These are phyloP conservation scores for Symbiodinium natans DNA, from an alignment of 73 alveolate genomes.

Conservation along the genomic window DNA sequence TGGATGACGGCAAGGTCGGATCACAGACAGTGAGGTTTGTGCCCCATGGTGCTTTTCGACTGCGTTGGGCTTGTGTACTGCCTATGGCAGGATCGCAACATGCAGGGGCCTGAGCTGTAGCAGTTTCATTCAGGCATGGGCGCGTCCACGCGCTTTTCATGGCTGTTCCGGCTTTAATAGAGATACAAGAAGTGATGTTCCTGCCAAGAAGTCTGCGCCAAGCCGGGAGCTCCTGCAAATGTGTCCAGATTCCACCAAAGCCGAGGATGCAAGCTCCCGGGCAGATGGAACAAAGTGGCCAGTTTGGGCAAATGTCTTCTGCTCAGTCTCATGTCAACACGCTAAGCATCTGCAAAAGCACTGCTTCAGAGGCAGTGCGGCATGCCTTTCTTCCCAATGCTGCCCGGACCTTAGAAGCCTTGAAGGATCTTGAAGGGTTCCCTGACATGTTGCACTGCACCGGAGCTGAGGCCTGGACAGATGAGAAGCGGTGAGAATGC, in stretches of 20 bases:
- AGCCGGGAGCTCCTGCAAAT: too few species aligned
- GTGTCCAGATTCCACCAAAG: too few species aligned
- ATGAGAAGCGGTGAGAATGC: not conserved
- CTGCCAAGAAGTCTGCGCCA: too few species aligned
- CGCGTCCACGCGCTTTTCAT: too few species aligned
- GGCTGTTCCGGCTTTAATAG: too few species aligned
- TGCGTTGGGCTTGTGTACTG: not conserved
- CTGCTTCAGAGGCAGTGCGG: not conserved
- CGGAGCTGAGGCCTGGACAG: not conserved
- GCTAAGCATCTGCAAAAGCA: not conserved
- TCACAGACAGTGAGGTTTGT: not conserved
- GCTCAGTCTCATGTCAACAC: not conserved
- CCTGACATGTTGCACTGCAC: too few species aligned
- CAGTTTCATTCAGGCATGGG: too few species aligned
- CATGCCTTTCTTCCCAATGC: not conserved
- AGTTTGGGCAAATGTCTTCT: not conserved
- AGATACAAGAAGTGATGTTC: too few species aligned
- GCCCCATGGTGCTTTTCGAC: not conserved
- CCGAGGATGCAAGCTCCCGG: not conserved
- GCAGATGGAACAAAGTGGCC: conserved; percentile 4
- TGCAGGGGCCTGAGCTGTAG: not conserved
- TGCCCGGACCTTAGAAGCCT: not conserved
- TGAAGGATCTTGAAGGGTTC: not conserved
- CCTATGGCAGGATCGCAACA: not conserved
- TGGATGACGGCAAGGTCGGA: conserved; percentile 1